These are phyloP conservation scores for Lepidium aucheri DNA, from an alignment of 345 rosid species.

Conservation along the genomic window DNA sequence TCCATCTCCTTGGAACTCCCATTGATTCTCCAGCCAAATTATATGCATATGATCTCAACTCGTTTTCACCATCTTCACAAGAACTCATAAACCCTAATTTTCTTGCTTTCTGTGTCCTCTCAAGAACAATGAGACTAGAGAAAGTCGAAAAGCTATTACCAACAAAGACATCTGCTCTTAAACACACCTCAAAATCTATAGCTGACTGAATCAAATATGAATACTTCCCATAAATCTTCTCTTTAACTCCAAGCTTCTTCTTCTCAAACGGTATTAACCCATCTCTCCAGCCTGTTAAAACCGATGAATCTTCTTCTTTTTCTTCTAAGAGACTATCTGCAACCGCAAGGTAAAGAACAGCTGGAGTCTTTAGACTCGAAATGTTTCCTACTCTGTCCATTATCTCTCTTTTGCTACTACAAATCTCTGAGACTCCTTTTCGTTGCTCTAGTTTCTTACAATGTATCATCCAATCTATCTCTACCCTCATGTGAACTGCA, in stretches of 20 bases:
- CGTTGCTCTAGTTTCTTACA: constrained; percentile 85
- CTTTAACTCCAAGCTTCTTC: constrained; percentile 71
- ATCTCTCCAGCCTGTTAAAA: constrained; percentile 67
- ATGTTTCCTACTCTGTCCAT: constrained; percentile 70
- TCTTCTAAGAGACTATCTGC: constrained; percentile 70
- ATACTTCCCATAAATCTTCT: constrained; percentile 54
- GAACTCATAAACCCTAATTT: constrained; percentile 50
- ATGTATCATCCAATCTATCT: constrained; percentile 98
- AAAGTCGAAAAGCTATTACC: constrained; percentile 97
- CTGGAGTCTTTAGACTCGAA: constrained; percentile 33
- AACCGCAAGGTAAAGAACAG: constrained; percentile 75
- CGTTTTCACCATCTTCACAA: constrained; percentile 39
- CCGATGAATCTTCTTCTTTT: constrained; percentile 41
- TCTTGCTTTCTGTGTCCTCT: constrained; percentile 72
- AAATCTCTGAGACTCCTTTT: constrained; percentile 50
- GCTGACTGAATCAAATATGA: constrained; percentile 88
- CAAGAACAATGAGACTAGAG: constrained; percentile 84
- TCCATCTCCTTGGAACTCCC: constrained; percentile 64
- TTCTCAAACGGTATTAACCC: constrained; percentile 75
- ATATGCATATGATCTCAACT: constrained; percentile 90
- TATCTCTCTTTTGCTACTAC: constrained; percentile 87
- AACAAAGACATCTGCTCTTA: constrained; percentile 71
- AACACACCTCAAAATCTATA: constrained; percentile 95
- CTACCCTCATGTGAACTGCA: constrained; percentile 96
- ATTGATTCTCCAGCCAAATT: constrained; percentile 55